These are phyloP conservation scores for Linderina pennispora DNA, from an alignment of 192 early-diverging fungal genomes.

Conservation along the genomic window DNA sequence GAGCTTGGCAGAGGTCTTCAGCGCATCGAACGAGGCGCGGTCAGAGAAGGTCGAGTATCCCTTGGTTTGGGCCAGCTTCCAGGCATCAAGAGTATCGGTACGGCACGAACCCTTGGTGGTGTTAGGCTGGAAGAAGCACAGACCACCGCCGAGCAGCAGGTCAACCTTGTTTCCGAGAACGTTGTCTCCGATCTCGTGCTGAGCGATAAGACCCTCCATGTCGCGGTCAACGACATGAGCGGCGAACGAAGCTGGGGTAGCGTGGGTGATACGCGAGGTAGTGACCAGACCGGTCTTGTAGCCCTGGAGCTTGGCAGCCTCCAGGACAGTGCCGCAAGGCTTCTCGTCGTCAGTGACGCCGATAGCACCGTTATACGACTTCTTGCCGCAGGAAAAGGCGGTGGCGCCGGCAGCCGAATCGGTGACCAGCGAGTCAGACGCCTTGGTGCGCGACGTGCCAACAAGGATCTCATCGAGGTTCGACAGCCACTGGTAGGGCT, in stretches of 20 bases:
- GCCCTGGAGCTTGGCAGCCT: not conserved
- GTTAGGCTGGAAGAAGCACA: not conserved
- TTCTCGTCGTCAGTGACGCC: not conserved
- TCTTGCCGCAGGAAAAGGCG: not conserved
- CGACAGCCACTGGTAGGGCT: conserved; percentile 52
- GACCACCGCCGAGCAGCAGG: not conserved
- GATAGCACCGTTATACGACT: not conserved
- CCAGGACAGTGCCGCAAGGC: not conserved
- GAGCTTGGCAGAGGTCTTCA: not conserved
- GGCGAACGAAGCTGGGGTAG: not conserved
- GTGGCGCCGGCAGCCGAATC: not conserved
- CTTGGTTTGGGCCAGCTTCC: not conserved
- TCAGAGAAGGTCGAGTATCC: not conserved
- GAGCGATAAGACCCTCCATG: not conserved
- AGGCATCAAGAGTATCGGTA: not conserved
- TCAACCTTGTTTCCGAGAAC: not conserved
- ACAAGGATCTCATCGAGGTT: conserved; percentile 56
- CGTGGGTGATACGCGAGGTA: not conserved
- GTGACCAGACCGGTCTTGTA: not conserved
- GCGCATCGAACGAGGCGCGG: not conserved
- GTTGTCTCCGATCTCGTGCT: not conserved
- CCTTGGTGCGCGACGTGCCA: conserved; percentile 60
- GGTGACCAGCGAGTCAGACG: not conserved
- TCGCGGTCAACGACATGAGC: not conserved
- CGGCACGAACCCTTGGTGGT: not conserved